Base-by-base conservation (phyloP, 805 yeast species). In the Wickerhamomyces mucosus region DNA sequence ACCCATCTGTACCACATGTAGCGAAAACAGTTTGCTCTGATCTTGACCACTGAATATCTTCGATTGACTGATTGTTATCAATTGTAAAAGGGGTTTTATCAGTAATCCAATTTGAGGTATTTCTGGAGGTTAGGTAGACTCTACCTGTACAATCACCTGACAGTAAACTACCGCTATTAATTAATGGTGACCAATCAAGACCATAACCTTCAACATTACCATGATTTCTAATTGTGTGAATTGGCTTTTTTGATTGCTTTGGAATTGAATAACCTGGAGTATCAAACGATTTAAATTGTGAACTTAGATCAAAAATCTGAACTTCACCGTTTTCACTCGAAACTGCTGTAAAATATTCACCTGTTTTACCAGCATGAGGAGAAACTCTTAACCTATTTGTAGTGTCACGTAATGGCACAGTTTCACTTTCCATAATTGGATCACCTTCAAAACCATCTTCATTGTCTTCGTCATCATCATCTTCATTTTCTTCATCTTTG, bases 181-280 rank as follows among this genome's bases (percentile, higher is more conserved):
- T 71, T 41, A 80, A 61, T 26, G 96, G 95, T 1, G 95, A 83
- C 98, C 98, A 92, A 57, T 89, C 98, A 27, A 92, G 56, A 12
- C 96, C 98, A 50, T 85, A 92, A 21, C 98, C 97, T 61, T 92
- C 98, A n/a, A 83, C 94, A 43, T 79, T 78, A 16, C 96, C 96
- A 54, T 92, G 98, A 41, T 61, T 68, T 49, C 72, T 72, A 37
- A 92, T 65, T 6, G 95, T 85, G 59, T 86, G 88, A 9, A 75
- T 51, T 14, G 97, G 95, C 54, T 77, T 72, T 52, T 80, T 84
- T 40, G 77, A 70, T 13, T 69, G 59, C 52, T 86, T 88, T 31
- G 94, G 81, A 41, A 89, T 73, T 45, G 70, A 65, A 46, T 67
- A 78, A 6, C 97, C 97, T 4, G 97, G 95, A 7, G 80, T 70